Base-by-base conservation (phyloP, 2,329 filamentous ascomycete genomes). In the Bipolaris zeicola region DNA sequence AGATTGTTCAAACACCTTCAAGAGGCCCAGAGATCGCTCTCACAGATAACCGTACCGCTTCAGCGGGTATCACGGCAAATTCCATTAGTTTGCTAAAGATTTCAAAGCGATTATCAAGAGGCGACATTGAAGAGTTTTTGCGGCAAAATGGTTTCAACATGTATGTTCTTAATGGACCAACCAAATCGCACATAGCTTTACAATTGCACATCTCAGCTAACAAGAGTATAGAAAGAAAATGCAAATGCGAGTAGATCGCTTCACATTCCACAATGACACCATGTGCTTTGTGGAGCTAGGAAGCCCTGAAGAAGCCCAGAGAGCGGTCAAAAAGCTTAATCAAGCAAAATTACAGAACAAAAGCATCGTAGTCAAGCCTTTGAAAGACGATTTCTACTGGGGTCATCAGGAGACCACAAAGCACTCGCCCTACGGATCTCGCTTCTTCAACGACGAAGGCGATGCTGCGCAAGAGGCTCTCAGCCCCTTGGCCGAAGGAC, bases 221-320 rank as follows among this genome's bases (percentile, higher is more conserved):
- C 22, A 20, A 13, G 34, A 34, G 3, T 1, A 16, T 22, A 71
- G 68, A 34, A 65, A 61, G 50, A 59, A 41, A n/a, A 31, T 67
- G 1, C 53, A 63, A 33, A 37, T 66, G 18, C 52, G 33, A n/a
- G 4, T 70, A 16, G 61, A 69, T 50, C 65, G 65, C 28, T 70
- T 67, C 54, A 62, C 50, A 7, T 67, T 66, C 41, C 36, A 52
- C 2, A 57, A 56, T 34, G 49, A 59, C 18, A 55, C 33, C 3
- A 49, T 31, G 22, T 64, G 60, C n/a, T 63, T 57, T 33, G 39
- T 67, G 6, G 60, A 70, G 28, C 45, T 70, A 6, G 57, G 45
- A 44, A 61, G 50, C 34, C 42, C 62, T 20, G 41, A 63, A 38
- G 60, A 71, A 58, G 65, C 54, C 3, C 20, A 61, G n/a, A 53